Conservation (phyloP, 2,329 filamentous ascomycete species). For the Penicillium sp. region DNA sequence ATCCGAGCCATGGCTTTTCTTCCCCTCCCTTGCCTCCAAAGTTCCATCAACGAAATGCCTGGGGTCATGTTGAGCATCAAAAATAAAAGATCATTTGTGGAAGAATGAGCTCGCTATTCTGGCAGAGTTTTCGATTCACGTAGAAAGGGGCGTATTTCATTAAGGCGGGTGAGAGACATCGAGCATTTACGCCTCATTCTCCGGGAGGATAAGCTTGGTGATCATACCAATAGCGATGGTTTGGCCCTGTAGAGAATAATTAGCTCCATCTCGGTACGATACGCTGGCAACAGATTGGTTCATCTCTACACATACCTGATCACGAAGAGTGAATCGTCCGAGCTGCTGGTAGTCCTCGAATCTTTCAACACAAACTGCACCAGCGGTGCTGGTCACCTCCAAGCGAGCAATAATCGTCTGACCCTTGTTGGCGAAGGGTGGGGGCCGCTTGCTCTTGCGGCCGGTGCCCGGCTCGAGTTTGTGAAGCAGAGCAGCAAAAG, state of each 20-base stretch:
- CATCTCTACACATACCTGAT: conserved; percentile 57
- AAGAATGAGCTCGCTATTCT: not conserved
- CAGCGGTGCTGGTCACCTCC: conserved; percentile 77
- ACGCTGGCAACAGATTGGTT: not conserved
- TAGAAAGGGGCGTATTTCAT: too few relatives aligned
- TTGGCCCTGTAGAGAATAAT: conserved; percentile 63
- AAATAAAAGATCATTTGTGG: too few relatives aligned
- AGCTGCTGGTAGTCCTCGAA: conserved; percentile 96
- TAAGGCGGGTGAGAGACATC: not conserved
- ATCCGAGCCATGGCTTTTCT: too few relatives aligned
- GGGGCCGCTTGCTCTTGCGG: conserved; percentile 86
- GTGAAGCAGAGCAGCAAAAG: conserved; percentile 79
- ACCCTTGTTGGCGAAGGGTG: conserved; percentile 75
- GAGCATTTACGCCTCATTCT: conserved; percentile 16
- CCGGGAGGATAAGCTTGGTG: conserved; percentile 65
- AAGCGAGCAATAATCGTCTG: conserved; percentile 87
- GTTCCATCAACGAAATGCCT: too few relatives aligned
- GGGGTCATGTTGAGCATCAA: too few relatives aligned
- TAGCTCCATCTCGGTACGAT: conserved; percentile 14
- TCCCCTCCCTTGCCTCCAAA: too few relatives aligned
- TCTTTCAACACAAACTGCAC: conserved; percentile 82
- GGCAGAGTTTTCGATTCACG: not conserved
- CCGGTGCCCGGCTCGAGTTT: conserved; percentile 92
- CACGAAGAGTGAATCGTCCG: conserved; percentile 82
- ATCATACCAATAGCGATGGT: conserved; percentile 99